These are phyloP conservation scores for Datisca glomerata DNA, from an alignment of 306 rosid species.

Conservation along the genomic window DNA sequence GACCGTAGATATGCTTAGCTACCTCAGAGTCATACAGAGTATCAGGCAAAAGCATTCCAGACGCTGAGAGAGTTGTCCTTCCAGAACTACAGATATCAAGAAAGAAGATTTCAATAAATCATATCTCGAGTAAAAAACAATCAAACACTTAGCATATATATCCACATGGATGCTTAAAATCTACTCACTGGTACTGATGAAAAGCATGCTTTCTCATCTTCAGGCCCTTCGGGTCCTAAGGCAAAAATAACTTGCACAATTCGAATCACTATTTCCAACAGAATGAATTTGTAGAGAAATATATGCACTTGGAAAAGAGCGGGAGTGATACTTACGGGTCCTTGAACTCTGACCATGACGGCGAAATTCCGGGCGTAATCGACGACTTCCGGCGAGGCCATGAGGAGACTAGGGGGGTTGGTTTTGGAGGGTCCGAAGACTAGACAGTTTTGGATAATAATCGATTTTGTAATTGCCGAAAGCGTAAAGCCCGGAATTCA, in stretches of 20 bases:
- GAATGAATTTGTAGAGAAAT: neutral
- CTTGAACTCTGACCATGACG: conserved; percentile 77
- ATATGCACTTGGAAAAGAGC: neutral
- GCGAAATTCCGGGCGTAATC: conserved; percentile 60
- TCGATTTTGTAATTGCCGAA: neutral
- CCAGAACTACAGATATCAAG: conserved; percentile 56
- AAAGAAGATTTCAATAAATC: conserved; percentile 6
- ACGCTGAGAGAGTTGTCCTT: conserved; percentile 82
- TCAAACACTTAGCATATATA: neutral
- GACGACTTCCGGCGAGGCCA: conserved; percentile 52
- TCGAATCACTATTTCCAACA: conserved; percentile 6
- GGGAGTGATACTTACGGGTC: conserved; percentile 54
- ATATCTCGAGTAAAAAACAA: conserved; percentile 2
- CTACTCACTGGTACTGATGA: conserved; percentile 67
- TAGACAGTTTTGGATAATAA: neutral
- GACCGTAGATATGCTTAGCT: conserved; percentile 33
- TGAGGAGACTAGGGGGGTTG: conserved; percentile 12
- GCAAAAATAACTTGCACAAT: conserved; percentile 6
- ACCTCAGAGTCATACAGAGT: conserved; percentile 43
- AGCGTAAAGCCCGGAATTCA: neutral
- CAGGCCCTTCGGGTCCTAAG: conserved; percentile 91
- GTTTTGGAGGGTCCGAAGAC: no score
- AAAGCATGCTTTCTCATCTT: conserved; percentile 91
- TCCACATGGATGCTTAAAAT: neutral
- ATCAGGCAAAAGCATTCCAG: conserved; percentile 71